A percentile compares a stretch with the other conserved stretches of the same genome.
Conservation (phyloP, 257 asterid species). For the Jacaranda copaia region DNA sequence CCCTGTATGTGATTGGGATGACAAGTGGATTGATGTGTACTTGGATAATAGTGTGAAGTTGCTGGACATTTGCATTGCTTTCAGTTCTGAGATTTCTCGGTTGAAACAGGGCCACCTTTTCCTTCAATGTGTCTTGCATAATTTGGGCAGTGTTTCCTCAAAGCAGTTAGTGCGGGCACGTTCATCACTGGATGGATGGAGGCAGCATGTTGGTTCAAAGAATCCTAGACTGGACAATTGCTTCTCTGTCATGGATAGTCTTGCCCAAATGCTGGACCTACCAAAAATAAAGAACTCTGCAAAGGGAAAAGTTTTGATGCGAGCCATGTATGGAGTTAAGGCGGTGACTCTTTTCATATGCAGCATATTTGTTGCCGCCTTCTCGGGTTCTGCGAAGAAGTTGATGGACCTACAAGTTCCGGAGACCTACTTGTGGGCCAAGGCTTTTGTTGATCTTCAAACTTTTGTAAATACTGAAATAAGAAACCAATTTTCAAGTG, state of each 20-base stretch:
- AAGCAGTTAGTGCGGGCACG: constrained; percentile 56
- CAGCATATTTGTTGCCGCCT: constrained; percentile 68
- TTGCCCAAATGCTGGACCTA: constrained; percentile 63
- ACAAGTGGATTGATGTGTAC: constrained; percentile 88
- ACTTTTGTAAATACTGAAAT: constrained; percentile 59
- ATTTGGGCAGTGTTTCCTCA: constrained; percentile 50
- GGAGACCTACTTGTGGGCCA: constrained; percentile 68
- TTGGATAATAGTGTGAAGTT: constrained; percentile 74
- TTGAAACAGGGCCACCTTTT: constrained; percentile 78
- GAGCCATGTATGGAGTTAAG: constrained; percentile 81
- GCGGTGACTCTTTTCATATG: constrained; percentile 73
- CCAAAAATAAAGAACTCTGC: constrained; percentile 84
- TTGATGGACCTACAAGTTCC: constrained; percentile 60
- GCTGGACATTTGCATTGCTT: constrained; percentile 78
- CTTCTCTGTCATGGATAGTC: constrained; percentile 64
- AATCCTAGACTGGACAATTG: constrained; percentile 71
- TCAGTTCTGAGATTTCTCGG: constrained; percentile 81
- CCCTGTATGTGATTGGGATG: constrained; percentile 86
- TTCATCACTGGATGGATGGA: constrained; percentile 81
- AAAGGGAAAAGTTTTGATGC: constrained; percentile 84
- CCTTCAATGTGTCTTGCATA: constrained; percentile 66
- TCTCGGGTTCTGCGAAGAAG: constrained; percentile 66
- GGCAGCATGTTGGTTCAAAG: constrained; percentile 67
- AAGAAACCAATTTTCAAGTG: constrained; percentile 47
- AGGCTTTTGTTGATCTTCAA: constrained; percentile 62